Percentiles rank a stretch among this genome's conserved stretches.
Conservation (phyloP, 2,329 filamentous ascomycete species). For the Boeremia exigua region DNA sequence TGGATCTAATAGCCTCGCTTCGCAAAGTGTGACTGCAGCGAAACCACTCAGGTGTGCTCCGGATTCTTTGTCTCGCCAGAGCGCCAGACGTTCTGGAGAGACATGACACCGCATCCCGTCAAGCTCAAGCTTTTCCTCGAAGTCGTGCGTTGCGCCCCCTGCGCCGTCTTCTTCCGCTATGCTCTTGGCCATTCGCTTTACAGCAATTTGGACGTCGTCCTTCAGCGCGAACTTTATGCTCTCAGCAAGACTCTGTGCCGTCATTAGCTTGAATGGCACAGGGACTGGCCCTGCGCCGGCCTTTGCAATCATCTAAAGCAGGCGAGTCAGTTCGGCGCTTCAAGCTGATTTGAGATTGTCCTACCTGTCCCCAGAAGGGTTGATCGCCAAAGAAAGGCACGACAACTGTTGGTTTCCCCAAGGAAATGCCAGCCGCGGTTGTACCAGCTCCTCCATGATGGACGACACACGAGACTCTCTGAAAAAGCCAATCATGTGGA, state of each 20-base stretch:
- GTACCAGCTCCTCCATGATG: constrained; percentile 68
- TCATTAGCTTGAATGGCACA: constrained; percentile 56
- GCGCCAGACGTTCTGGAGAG: constrained; percentile 25
- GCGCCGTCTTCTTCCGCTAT: constrained; percentile 28
- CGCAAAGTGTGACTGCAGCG: constrained; percentile 16
- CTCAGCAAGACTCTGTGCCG: constrained; percentile 51
- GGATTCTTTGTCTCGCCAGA: constrained; percentile 28
- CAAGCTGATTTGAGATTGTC: neutral
- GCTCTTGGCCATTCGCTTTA: constrained; percentile 24
- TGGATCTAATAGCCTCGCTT: constrained; percentile 13
- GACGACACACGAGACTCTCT: constrained; percentile 61
- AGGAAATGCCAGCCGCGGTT: constrained; percentile 60
- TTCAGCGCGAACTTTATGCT: constrained; percentile 56
- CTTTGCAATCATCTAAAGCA: constrained; percentile 54
- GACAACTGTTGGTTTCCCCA: constrained; percentile 60
- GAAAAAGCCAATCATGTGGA: constrained; percentile 66
- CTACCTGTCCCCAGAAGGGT: constrained; percentile 58
- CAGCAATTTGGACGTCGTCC: constrained; percentile 37
- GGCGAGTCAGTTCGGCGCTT: neutral
- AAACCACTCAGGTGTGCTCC: constrained; percentile 27
- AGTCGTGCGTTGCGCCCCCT: constrained; percentile 15
- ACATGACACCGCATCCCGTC: constrained; percentile 29
- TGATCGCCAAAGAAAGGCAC: constrained; percentile 67
- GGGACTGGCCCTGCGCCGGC: constrained; percentile 58
- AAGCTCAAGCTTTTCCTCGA: constrained; percentile 18